phyloP scores from a whole-genome alignment of 192 early-diverging fungal genomes.

The Coemansia sp. region DNA sequence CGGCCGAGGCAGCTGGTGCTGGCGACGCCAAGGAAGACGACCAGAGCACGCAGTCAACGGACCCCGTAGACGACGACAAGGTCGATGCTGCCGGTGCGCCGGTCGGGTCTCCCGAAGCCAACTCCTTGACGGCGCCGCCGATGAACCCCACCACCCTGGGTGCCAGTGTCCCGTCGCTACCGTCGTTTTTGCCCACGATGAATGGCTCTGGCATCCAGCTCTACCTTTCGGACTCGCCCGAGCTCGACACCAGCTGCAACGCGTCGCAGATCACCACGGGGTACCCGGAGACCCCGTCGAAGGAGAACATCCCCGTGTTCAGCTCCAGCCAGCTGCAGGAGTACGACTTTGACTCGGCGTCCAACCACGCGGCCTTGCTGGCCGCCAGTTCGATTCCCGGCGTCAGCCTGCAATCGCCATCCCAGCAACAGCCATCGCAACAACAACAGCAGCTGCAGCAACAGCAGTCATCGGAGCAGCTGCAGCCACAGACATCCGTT shows the following conservation, averaged over 20 bases:
- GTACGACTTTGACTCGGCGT: slow-evolving; percentile 12
- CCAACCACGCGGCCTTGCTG: slow-evolving; percentile 2
- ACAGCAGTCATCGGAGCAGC: neutral
- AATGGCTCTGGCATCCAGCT: slow-evolving; percentile 27
- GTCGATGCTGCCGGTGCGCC: slow-evolving; percentile 21
- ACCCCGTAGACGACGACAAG: slow-evolving; percentile 5
- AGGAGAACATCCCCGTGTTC: slow-evolving; percentile 51
- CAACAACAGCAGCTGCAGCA: neutral
- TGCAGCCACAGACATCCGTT: neutral
- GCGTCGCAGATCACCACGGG: slow-evolving; percentile 24
- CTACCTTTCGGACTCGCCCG: slow-evolving; percentile 24
- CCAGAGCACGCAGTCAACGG: slow-evolving; percentile 9
- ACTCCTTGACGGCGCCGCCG: slow-evolving; percentile 47
- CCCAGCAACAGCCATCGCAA: neutral
- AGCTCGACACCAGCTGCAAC: slow-evolving; percentile 30
- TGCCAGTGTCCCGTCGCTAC: neutral
- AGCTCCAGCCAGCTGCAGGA: slow-evolving; percentile 1
- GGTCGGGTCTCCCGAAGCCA: slow-evolving; percentile 22
- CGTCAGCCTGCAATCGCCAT: neutral
- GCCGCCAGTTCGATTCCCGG: slow-evolving; percentile 3
- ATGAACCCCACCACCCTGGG: slow-evolving; percentile 48
- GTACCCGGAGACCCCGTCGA: slow-evolving; percentile 49
- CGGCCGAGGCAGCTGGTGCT: neutral
- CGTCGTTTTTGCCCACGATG: slow-evolving; percentile 13
- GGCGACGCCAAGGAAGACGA: neutral